Evolutionary conservation across 257 asterid genomes (phyloP).

Genomic region (Eustoma russellianum): DNA sequence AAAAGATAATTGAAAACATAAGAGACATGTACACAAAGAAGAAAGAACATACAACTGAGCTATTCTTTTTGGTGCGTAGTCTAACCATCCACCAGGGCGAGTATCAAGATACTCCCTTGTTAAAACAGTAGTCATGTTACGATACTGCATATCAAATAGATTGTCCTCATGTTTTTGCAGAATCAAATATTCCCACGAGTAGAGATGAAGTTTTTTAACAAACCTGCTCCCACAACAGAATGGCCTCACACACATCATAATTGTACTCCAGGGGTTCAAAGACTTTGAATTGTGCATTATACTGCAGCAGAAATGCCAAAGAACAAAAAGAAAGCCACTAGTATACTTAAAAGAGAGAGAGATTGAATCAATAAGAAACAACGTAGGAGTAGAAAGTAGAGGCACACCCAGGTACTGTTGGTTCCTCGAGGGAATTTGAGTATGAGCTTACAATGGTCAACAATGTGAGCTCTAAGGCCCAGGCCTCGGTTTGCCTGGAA

Average conservation of each 20-base stretch:
- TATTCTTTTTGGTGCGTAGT: constrained; percentile 87
- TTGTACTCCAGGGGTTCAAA: constrained; percentile 93
- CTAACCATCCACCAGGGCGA: constrained; percentile 96
- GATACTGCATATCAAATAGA: constrained; percentile 79
- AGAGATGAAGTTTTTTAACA: constrained; percentile 5
- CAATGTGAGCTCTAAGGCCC: constrained; percentile 77
- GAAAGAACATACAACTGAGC: constrained; percentile 70
- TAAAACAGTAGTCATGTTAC: constrained; percentile 98
- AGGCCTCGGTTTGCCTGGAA: constrained; percentile 89
- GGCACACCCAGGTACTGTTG: constrained; percentile 89
- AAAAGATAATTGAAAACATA: neutral
- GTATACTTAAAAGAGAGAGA: neutral
- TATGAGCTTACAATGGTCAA: constrained; percentile 83
- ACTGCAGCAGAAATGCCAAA: constrained; percentile 41
- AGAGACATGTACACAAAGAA: neutral
- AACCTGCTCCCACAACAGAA: constrained; percentile 98
- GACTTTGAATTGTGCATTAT: constrained; percentile 73
- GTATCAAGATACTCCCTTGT: constrained; percentile 93
- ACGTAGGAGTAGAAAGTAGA: constrained; percentile 7
- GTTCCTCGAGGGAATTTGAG: constrained; percentile 95
- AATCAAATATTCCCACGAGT: constrained; percentile 7
- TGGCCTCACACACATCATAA: constrained; percentile 85
- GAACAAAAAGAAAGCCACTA: neutral
- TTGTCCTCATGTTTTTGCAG: constrained; percentile 20
- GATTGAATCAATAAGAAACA: neutral